Base-by-base conservation (phyloP, 2,329 filamentous ascomycete genomes). In the Penicillium sp. region DNA sequence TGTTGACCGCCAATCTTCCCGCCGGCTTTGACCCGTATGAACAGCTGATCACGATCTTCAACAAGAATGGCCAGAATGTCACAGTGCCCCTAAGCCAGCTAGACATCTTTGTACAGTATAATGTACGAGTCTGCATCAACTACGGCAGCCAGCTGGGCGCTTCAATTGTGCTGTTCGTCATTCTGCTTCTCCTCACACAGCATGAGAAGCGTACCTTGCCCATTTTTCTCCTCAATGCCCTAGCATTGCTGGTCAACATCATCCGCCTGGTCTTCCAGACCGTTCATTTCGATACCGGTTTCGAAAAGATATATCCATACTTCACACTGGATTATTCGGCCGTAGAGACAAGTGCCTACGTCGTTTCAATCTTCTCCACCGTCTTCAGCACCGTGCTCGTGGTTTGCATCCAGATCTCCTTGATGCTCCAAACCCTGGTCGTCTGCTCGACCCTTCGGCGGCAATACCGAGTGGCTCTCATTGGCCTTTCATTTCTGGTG, bases 121-220 rank as follows among this genome's bases (percentile, higher is more conserved):
- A 77, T 55, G 70, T 78, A 53, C 73, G 74, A 8, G 67, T 79
- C 31, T 78, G 73, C 67, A 85, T 90, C 77, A 87, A 86, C 73
- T 90, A 87, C 68, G 87, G 83, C 48, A 75, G 82, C 16, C 89
- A 93, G 69, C 79, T 92, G 48, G 90, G 90, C 26, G 84, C 88
- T 21, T 84, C 83, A 43, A 60, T 87, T 53, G 74, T 88, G 56
- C 83, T 91, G 65, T 76, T 92, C 16, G 62, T 88, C 39, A 78
- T 89, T 26, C 76, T 92, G 2, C 74, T 91, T 10, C 74, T 87
- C 54, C 80, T 92, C 70, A 92, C 89, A 0, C 83, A 84, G 18
- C 70, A 77, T 0, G 78, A 84, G 60, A 91, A 90, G 69, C 83
- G 89, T 55, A 75, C 76, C 48, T 87, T 87, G 1, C 67, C 79